A percentile compares a stretch with the other conserved stretches of the same genome.
These are phyloP conservation scores for Lactarius pseudohatsudake DNA, from an alignment of 768 basidiomycete species.

Conservation along the genomic window DNA sequence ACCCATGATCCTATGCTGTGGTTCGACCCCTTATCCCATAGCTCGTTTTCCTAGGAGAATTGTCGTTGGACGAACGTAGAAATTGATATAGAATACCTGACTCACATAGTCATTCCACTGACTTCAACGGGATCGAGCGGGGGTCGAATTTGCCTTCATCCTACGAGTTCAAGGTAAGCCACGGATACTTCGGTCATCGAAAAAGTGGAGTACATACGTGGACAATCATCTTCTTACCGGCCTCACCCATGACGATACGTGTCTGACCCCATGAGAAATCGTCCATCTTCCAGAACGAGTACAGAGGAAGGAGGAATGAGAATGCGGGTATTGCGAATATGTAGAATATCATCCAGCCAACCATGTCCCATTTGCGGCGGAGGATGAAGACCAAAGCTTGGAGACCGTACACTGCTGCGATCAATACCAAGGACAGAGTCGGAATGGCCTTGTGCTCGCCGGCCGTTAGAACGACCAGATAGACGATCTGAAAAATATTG, in stretches of 20 bases:
- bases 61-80: conserved; percentile 13
- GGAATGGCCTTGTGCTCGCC: conserved; percentile 69
- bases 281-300: conserved; percentile 98
- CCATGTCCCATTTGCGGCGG: conserved; percentile 97
- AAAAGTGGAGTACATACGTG: conserved; percentile 58
- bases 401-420: conserved; percentile 91
- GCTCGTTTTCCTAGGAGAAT: conserved; percentile 74
- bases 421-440: conserved; percentile 83
- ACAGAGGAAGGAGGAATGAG: conserved; percentile 89
- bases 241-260: conserved; percentile 89
- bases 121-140: conserved; percentile 88
- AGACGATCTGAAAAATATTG: conserved; percentile 61
- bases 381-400: conserved; percentile 91
- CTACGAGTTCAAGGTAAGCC: conserved; percentile 40
- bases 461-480: conserved; percentile 80
- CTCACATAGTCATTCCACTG: conserved; percentile 94
- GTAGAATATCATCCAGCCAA: conserved; percentile 97
- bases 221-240: conserved; percentile 92
- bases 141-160: conserved; percentile 99
- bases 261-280: conserved; percentile 97
- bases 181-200: conserved; percentile 2
- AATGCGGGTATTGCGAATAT: conserved; percentile 92
- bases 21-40: conserved; percentile 97
- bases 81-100: conserved; percentile 23
- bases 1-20: conserved; percentile 94